Evolutionary conservation across 768 basidiomycete species (phyloP), one percentile per base, ranked within the genome.

Genomic region (Gyrodon lividus): DNA sequence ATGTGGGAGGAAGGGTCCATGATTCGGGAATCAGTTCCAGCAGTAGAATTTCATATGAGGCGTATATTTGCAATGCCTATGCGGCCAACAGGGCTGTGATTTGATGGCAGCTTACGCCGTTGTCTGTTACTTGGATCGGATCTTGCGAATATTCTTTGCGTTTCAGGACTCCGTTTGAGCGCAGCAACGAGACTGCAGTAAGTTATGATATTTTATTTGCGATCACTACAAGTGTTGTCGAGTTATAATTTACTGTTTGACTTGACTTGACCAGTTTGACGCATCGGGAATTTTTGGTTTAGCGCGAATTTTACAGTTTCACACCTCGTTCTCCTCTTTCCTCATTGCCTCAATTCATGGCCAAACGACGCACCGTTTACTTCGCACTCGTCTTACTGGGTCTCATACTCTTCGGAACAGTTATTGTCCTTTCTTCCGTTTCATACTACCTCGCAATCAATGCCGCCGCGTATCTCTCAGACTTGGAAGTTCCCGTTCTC

Each of bases 361-460:
- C 75, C 26, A 73, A 77, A 54, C 68, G 73, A 64, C 74, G 77
- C 59, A 61, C 73, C 1, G 65, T 82, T 26, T 71, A 79, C 60
- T 64, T 75, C 51, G 65, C 75, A 17, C 74, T 86, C 45, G 65
- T 75, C 59, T 55, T 86, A 52, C 76, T 96, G 61, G 85, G 83
- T 51, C 78, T 92, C 60, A 70, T 95, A 73, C 84, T 98, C 51
- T 60, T 89, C 19, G 93, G 93, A 41, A 98, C 95, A 17, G 82
- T 97, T 70, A 61, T 90, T 69, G 93, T 98, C 52, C 85, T 98
- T 67, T 90, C 90, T 8, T 93, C 91, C 20, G 81, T 98, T 43
- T 88, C 93, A 17, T 91, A 87, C 69, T 95, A 93, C 65, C 87
- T 96, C 54, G 78, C 83, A 55, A 92, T 98, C 63, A 82, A 86